Conservation (phyloP, 2,329 filamentous ascomycete species). For the Exophiala oligosperma region DNA sequence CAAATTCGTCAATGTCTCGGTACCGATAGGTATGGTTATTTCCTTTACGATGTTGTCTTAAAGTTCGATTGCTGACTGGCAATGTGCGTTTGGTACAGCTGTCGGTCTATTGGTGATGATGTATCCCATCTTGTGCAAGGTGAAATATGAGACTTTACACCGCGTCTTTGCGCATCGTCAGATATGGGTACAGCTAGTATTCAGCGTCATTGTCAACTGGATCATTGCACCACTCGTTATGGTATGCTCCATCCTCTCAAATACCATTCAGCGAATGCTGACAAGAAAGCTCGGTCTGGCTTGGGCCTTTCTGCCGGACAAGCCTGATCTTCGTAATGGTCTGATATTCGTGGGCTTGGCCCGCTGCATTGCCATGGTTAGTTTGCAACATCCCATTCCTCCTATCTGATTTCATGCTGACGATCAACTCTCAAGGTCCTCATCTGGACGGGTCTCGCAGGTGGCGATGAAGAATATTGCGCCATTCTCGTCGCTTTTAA, state of each 20-base stretch:
- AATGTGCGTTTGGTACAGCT: slow-evolving; percentile 53
- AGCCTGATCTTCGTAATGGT: slow-evolving; percentile 56
- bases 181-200: slow-evolving; percentile 74
- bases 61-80: no score
- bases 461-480: slow-evolving; percentile 78
- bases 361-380: slow-evolving; percentile 83
- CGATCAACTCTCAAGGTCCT: slow-evolving; percentile 51
- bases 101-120: slow-evolving; percentile 86
- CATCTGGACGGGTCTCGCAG: slow-evolving; percentile 76
- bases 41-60: no score
- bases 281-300: slow-evolving; percentile 45
- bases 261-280: background rate
- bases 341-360: slow-evolving; percentile 81
- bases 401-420: no score
- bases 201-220: slow-evolving; percentile 79
- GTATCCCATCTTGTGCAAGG: slow-evolving; percentile 88
- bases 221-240: slow-evolving; percentile 78
- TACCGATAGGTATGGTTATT: slow-evolving; percentile 53
- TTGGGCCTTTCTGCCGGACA: slow-evolving; percentile 55
- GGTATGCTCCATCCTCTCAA: slow-evolving; percentile 48
- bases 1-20: slow-evolving; percentile 71
- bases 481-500: slow-evolving; percentile 78
- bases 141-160: slow-evolving; percentile 74
- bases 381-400: slow-evolving; percentile 17
- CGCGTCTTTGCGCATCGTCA: slow-evolving; percentile 59